These are phyloP conservation scores for Penicillium frequentans DNA, from an alignment of 2,329 filamentous ascomycete species.

Conservation along the genomic window DNA sequence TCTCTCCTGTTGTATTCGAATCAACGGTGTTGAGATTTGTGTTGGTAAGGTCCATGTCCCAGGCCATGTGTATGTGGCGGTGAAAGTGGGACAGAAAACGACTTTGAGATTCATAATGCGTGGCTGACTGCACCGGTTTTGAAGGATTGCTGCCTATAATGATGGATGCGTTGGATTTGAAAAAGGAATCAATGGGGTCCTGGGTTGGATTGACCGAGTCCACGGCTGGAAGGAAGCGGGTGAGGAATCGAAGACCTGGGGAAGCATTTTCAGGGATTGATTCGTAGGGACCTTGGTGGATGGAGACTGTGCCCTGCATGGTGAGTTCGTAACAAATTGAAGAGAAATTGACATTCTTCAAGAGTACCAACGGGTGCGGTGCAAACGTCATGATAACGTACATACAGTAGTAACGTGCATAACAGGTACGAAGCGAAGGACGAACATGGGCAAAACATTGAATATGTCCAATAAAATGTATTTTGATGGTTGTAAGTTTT, in stretches of 20 bases:
- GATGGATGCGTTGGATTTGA: conserved; percentile 17
- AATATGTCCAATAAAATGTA: background rate
- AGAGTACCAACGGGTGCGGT: background rate
- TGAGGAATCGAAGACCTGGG: conserved; percentile 22
- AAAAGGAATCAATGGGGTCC: conserved; percentile 9
- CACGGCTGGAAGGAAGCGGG: conserved; percentile 18
- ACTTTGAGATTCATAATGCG: conserved; percentile 18
- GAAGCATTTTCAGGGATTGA: conserved; percentile 15
- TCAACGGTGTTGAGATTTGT: background rate
- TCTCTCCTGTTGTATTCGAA: background rate
- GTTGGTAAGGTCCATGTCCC: conserved; percentile 19
- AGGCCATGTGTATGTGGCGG: conserved; percentile 19
- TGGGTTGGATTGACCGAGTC: conserved; percentile 14
- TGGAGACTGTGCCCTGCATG: conserved; percentile 9
- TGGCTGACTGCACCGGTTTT: conserved; percentile 4
- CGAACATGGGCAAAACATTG: background rate
- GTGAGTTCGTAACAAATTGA: background rate
- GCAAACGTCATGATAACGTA: background rate
- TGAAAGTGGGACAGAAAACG: conserved; percentile 14
- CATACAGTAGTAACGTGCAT: background rate
- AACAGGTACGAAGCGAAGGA: background rate
- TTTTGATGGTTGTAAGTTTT: background rate
- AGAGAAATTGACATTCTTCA: background rate
- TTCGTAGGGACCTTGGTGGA: conserved; percentile 22
- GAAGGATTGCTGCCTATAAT: conserved; percentile 19